phyloP scores from a whole-genome alignment of 2,329 filamentous ascomycete species.

The Phaeosphaeria sp. region DNA sequence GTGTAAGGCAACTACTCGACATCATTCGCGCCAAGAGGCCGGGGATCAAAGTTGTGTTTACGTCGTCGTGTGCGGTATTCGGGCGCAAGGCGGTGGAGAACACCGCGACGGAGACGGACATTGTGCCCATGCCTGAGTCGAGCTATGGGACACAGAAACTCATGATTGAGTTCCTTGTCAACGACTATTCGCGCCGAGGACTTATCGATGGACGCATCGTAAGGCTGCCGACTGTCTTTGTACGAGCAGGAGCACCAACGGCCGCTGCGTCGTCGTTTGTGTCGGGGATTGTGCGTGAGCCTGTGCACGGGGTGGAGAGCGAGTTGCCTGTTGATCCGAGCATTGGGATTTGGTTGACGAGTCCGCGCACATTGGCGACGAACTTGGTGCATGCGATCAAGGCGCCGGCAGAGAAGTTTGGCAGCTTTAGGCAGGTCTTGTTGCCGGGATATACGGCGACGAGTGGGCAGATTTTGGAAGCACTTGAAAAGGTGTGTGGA shows the following conservation, averaged over 20 bases:
- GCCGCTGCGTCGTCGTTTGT: slow-evolving; percentile 69
- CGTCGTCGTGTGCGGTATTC: slow-evolving; percentile 69
- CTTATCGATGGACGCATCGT: slow-evolving; percentile 65
- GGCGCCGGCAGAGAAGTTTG: slow-evolving; percentile 58
- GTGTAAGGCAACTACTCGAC: slow-evolving; percentile 62
- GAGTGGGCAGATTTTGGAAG: slow-evolving; percentile 63
- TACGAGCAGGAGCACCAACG: slow-evolving; percentile 66
- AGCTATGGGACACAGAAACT: slow-evolving; percentile 70
- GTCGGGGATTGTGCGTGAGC: slow-evolving; percentile 69
- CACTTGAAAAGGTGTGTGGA: slow-evolving; percentile 61
- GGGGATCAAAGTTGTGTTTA: slow-evolving; percentile 65
- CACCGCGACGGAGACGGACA: slow-evolving; percentile 43
- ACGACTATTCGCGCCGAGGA: slow-evolving; percentile 67
- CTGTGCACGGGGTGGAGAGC: slow-evolving; percentile 61
- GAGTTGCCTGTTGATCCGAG: slow-evolving; percentile 59
- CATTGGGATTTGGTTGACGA: slow-evolving; percentile 65
- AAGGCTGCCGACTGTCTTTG: slow-evolving; percentile 67
- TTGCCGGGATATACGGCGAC: slow-evolving; percentile 63
- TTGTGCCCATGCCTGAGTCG: slow-evolving; percentile 66
- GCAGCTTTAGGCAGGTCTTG: slow-evolving; percentile 59
- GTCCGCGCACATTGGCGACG: slow-evolving; percentile 60
- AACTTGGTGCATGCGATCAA: slow-evolving; percentile 62
- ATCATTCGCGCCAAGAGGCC: slow-evolving; percentile 57
- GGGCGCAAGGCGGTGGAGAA: slow-evolving; percentile 61
- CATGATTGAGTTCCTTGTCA: slow-evolving; percentile 66